Base-by-base conservation (phyloP, 2,329 filamentous ascomycete species). In the Dothistroma pini region DNA sequence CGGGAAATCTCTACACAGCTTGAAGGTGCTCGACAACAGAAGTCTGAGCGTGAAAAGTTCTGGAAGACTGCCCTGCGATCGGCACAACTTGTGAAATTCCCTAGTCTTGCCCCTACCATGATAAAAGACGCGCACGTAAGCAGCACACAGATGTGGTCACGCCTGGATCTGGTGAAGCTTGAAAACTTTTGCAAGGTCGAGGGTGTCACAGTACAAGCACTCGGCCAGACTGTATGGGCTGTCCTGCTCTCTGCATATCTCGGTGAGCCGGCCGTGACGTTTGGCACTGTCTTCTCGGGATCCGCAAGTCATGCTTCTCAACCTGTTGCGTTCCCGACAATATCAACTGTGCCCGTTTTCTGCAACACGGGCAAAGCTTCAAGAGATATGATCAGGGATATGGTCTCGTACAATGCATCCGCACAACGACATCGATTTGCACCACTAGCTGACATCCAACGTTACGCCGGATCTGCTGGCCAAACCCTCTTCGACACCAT, bases 201-300 rank as follows among this genome's bases (percentile, higher is more conserved):
- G 0, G 86, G 86, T n/a, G 80, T 89, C n/a, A 90, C 90, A 0
- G 74, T 96, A 12, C 91, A 96, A 74, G 87, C 88, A 3, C 83
- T 86, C 1, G 83, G 90, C 0, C 89, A 96, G 72, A 88, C 87
- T 2, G 84, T 90, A 1, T 97, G 93, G 93, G 83, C 88, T 2
- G 81, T 86, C 8, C 70, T 97, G 0, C 79, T 97, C 0, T 82
- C 89, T 0, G 84, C 87, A 0, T 96, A 96, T 69, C 82, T 87
- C 14, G 92, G 91, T 1, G 91, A 96, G 70, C 70, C 77, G 2
- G 82, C 82, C 6, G 86, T 95, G 0, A 87, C 88, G 0, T 96
- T 95, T 72, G 93, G 93, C 22, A 81, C 89, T 14, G 90, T 93
- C 0, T 79, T 96, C 8, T 93, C 93, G 9, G 91, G 91, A 0